Evolutionary conservation across 83 land plant genomes (phyloP).

Genomic region (Picea abies): DNA sequence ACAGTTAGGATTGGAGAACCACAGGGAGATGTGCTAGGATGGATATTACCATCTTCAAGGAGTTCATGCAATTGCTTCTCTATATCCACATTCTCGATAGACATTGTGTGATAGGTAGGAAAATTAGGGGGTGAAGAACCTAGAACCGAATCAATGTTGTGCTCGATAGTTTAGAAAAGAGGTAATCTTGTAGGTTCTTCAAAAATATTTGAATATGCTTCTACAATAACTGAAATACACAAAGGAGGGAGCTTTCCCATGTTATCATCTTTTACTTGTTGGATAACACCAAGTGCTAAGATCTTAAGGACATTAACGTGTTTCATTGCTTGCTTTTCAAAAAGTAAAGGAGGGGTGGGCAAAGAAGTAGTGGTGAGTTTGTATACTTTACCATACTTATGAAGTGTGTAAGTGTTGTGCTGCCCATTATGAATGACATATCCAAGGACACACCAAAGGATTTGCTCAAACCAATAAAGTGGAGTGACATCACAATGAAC

Average conservation of each 20-base stretch:
- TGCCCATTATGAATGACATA: not conserved
- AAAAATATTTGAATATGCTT: not conserved
- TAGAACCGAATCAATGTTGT: not conserved
- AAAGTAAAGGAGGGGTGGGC: not conserved
- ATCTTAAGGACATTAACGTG: not conserved
- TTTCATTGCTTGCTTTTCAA: not conserved
- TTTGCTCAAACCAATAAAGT: no score
- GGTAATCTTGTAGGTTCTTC: not conserved
- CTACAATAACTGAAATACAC: not conserved
- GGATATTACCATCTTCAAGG: constrained; percentile 7
- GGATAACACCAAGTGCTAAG: not conserved
- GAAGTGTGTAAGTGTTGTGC: not conserved
- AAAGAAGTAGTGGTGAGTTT: not conserved
- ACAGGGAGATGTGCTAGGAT: not conserved
- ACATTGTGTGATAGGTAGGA: not conserved
- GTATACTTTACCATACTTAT: not conserved
- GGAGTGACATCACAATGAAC: no score
- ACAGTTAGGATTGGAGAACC: not conserved
- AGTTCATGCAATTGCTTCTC: not conserved
- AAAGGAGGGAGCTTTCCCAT: not conserved
- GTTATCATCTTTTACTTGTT: not conserved
- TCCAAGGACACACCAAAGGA: no score
- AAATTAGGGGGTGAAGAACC: not conserved
- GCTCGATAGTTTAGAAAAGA: not conserved
- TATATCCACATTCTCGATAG: not conserved